These are phyloP conservation scores for Geranium brycei DNA, from an alignment of 345 rosid species.

Conservation along the genomic window DNA sequence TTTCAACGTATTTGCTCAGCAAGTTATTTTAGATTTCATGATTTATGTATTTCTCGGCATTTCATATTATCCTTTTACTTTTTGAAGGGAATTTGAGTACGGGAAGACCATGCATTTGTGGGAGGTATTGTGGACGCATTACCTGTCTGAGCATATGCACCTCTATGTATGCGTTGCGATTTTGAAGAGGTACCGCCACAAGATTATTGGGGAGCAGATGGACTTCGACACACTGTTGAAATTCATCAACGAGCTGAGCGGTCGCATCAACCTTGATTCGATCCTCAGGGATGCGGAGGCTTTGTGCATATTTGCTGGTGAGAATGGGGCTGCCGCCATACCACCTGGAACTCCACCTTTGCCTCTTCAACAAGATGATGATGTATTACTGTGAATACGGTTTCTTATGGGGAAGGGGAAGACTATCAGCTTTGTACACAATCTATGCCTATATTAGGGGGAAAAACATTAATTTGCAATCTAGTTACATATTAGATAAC, in stretches of 20 bases:
- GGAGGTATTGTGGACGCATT: constrained; percentile 92
- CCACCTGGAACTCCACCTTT: constrained; percentile 94
- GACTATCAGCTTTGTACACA: no score
- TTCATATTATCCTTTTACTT: constrained; percentile 1
- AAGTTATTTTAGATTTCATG: no score
- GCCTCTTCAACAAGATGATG: constrained; percentile 52
- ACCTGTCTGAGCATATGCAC: constrained; percentile 82
- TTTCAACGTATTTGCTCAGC: no score
- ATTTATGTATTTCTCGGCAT: not conserved
- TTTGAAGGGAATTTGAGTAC: constrained; percentile 73
- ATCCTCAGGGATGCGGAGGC: constrained; percentile 86
- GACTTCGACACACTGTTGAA: constrained; percentile 91
- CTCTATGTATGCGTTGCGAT: constrained; percentile 75
- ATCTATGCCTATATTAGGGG: no score
- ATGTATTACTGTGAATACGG: constrained; percentile 46
- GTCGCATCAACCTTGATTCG: constrained; percentile 59
- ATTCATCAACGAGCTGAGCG: constrained; percentile 86
- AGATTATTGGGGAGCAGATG: constrained; percentile 86
- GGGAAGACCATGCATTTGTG: constrained; percentile 66
- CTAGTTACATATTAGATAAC: not conserved
- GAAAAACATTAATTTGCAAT: no score
- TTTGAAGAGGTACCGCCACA: constrained; percentile 72
- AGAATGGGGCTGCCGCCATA: constrained; percentile 75
- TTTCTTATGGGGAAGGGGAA: no score
- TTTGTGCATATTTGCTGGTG: constrained; percentile 85